These are phyloP conservation scores for Plenodomus biglobosus DNA, from an alignment of 2,329 filamentous ascomycete species.

Conservation along the genomic window DNA sequence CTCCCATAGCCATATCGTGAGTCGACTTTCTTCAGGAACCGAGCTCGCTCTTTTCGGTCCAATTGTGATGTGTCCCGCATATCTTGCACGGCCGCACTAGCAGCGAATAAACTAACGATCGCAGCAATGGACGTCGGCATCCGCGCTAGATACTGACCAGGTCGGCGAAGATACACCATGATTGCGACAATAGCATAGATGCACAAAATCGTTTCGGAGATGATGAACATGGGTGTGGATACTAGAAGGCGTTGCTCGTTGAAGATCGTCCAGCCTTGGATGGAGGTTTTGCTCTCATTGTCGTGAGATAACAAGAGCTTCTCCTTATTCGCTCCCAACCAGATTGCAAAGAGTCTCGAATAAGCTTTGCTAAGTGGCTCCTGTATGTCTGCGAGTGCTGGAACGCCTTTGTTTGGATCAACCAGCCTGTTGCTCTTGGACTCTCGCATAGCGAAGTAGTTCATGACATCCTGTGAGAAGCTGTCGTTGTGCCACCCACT, in stretches of 20 bases:
- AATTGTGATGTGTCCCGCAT: constrained; percentile 25
- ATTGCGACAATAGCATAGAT: constrained; percentile 50
- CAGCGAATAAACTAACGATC: constrained; percentile 52
- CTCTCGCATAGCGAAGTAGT: constrained; percentile 47
- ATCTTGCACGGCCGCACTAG: constrained; percentile 50
- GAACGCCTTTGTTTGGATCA: constrained; percentile 37
- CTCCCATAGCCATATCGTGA: constrained; percentile 53
- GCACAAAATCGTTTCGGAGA: constrained; percentile 49
- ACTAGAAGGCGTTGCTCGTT: constrained; percentile 53
- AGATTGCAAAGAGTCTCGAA: constrained; percentile 46
- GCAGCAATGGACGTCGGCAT: constrained; percentile 57
- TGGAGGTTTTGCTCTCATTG: neutral
- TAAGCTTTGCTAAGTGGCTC: constrained; percentile 37
- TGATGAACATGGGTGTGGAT: constrained; percentile 49
- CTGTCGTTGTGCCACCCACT: constrained; percentile 54
- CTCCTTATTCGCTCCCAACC: constrained; percentile 48
- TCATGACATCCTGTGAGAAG: constrained; percentile 50
- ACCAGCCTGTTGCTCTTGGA: constrained; percentile 40
- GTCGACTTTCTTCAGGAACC: constrained; percentile 19
- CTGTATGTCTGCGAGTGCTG: constrained; percentile 32
- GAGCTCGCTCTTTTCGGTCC: constrained; percentile 15
- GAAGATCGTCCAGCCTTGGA: constrained; percentile 16
- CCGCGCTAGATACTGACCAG: constrained; percentile 51
- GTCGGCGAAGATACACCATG: constrained; percentile 47
- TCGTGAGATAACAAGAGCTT: constrained; percentile 39